Evolutionary conservation across 208 protist genomes (phyloP), one percentile per base, ranked within the genome.

Genomic region (Angomonas ambiguus): DNA sequence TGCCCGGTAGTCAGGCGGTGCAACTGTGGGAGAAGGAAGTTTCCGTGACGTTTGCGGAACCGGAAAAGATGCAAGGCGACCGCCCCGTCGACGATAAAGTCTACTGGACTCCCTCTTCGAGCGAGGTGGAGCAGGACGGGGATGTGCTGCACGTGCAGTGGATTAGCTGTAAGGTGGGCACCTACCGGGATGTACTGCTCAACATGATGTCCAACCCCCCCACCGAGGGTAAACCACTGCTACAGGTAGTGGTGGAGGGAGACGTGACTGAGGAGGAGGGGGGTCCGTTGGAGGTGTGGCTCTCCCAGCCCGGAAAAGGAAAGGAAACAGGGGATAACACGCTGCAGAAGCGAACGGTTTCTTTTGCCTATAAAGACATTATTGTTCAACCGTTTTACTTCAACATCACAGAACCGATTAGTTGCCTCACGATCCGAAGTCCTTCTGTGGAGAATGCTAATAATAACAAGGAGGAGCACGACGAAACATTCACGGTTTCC

Each of bases 121-220:
- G 69, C 22, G n/a, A 62, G 49, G 69, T 73, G 28, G 62, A 72
- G 33, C 48, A 51, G n/a, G 73, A 67, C 62, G 66, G 68, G 24
- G 80, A 86, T 55, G 42, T 51, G 8, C 57, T 86, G 0, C 25
- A 53, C 10, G 73, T 72, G 31, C 55, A 31, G 10, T 80, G 72
- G 74, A 72, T 61, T 45, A 78, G 45, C 56, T 59, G 71, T 45
- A 77, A 67, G 2, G 80, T 79, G 4, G 69, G 74, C 49, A 67
- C 77, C 4, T 87, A 79, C 62, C 80, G 80, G 41, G 80, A 87
- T 6, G 72, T 65, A 8, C 49, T 75, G 38, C 77, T 83, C 32
- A 83, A 83, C 65, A 51, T 87, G n/a, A 74, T 68, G 53, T 68
- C 71, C 22, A 60, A 62, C 28, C 18, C 55, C 64, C 56, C 51